These are phyloP conservation scores for Populus pruinosa DNA, from an alignment of 345 rosid species.

Conservation along the genomic window DNA sequence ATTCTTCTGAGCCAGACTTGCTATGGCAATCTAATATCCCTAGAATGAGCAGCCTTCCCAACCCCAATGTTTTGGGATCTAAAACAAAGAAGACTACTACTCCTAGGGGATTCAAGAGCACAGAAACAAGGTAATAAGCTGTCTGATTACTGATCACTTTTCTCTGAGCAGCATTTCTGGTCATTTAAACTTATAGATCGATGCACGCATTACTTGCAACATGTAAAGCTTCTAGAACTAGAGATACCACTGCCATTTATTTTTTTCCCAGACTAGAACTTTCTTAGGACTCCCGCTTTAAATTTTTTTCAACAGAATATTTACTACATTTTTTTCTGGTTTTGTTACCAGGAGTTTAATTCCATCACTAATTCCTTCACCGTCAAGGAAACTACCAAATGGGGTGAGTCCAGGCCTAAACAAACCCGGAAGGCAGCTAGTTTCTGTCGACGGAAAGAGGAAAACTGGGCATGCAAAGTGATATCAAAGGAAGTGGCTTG, in stretches of 20 bases:
- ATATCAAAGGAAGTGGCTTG: conserved; percentile 19
- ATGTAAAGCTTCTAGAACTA: not conserved
- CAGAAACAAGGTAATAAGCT: conserved; percentile 46
- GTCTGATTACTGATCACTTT: not conserved
- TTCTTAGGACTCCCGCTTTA: not conserved
- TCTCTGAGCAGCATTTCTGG: not conserved
- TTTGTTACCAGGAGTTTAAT: conserved; percentile 50
- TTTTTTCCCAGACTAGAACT: not conserved
- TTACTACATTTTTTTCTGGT: not conserved
- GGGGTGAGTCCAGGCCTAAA: conserved; percentile 33
- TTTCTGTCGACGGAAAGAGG: conserved; percentile 47
- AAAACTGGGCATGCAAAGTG: conserved; percentile 53
- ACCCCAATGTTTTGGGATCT: conserved; percentile 31
- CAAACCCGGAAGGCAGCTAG: conserved; percentile 35
- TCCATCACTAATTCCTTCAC: conserved; percentile 66
- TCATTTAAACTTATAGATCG: not conserved
- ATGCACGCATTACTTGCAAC: not conserved
- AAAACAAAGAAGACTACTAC: conserved; percentile 26
- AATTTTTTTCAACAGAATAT: not conserved
- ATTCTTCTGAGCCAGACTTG: conserved; percentile 64
- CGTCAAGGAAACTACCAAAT: conserved; percentile 47
- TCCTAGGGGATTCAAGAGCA: conserved; percentile 9
- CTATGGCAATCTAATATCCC: conserved; percentile 54
- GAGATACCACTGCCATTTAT: not conserved
- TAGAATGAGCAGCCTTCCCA: conserved; percentile 40